Conservation (phyloP, 2,329 filamentous ascomycete genomes). For the Venturia carpophila region DNA sequence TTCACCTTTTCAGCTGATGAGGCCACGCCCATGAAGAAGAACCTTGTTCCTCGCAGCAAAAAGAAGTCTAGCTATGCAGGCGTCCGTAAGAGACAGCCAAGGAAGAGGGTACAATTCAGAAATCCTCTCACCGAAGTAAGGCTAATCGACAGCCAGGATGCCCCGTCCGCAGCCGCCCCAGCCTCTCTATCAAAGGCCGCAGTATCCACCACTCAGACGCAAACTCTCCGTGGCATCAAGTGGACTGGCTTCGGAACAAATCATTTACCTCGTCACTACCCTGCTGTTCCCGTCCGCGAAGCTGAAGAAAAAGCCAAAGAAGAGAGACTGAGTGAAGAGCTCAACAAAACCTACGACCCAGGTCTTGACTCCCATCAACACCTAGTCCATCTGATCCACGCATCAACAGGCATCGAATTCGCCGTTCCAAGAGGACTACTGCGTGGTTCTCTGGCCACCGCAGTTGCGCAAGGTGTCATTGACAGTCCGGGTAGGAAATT, state of each 20-base stretch:
- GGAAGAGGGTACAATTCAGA: not conserved
- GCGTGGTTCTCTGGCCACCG: not conserved
- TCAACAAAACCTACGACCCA: not conserved
- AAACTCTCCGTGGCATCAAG: not conserved
- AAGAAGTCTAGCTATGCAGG: no score
- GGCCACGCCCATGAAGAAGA: not conserved
- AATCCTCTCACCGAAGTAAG: not conserved
- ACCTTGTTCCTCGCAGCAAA: not conserved
- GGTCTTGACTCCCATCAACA: not conserved
- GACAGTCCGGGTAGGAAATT: not conserved
- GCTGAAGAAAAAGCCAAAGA: not conserved
- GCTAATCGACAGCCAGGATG: conserved; percentile 9
- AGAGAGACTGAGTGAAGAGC: not conserved
- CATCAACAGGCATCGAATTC: not conserved
- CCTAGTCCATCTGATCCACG: not conserved
- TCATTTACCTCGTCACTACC: conserved; percentile 8
- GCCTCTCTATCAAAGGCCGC: not conserved
- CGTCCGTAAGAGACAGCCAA: not conserved
- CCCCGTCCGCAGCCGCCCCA: not conserved
- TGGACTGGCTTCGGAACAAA: conserved; percentile 2
- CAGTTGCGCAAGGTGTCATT: not conserved
- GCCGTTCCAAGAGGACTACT: not conserved
- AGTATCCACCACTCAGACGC: not conserved
- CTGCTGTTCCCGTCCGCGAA: not conserved
- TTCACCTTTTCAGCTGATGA: not conserved